phyloP scores from a whole-genome alignment of 1,139 yeast genomes.

The Candida labiduridarum region DNA sequence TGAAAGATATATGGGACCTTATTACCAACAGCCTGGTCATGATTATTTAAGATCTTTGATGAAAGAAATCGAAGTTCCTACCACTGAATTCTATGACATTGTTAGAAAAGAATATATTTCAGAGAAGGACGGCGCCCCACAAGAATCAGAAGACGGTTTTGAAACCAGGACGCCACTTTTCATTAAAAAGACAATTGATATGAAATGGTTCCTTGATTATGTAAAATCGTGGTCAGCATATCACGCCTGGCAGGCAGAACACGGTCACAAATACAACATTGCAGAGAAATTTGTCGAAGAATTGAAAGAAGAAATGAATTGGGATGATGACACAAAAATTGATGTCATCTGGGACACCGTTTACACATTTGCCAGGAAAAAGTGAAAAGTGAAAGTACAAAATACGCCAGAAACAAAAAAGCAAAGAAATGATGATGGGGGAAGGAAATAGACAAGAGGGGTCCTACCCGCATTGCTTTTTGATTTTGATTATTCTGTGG shows the following conservation, averaged over 20 bases:
- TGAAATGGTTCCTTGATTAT: conserved; percentile 50
- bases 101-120: conserved; percentile 41
- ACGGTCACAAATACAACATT: conserved; percentile 34
- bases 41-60: conserved; percentile 48
- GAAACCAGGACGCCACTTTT: conserved; percentile 32
- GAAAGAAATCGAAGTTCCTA: conserved; percentile 45
- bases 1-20: conserved; percentile 59
- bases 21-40: conserved; percentile 79
- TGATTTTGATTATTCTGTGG: not conserved
- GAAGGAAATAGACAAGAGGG: not conserved
- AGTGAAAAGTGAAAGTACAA: not conserved
- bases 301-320: conserved; percentile 39
- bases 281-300: conserved; percentile 47
- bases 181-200: conserved; percentile 42
- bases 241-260: conserved; percentile 60
- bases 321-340: conserved; percentile 47
- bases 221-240: conserved; percentile 71
- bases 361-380: conserved; percentile 46
- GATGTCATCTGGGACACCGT: conserved; percentile 63
- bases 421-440: too few relatives aligned
- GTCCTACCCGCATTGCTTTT: not conserved
- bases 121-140: conserved; percentile 25
- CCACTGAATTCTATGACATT: conserved; percentile 40
- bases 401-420: too few relatives aligned
- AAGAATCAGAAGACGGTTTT: conserved; percentile 10